Conservation (phyloP, 2,329 filamentous ascomycete species). For the Ophidiomyces ophidiicola region DNA sequence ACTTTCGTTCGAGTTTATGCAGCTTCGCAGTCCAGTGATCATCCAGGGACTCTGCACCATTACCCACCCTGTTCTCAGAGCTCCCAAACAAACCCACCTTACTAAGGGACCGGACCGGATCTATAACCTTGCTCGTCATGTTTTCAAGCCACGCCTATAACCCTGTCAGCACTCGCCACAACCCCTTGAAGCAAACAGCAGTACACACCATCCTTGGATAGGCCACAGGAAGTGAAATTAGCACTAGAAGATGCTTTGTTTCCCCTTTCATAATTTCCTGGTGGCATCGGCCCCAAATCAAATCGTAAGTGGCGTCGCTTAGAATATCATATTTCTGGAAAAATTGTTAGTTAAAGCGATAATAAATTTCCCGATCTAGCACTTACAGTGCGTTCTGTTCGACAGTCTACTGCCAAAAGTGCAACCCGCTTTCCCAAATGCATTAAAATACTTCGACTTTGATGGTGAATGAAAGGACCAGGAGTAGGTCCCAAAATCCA, state of each 20-base stretch:
- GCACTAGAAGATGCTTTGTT: constrained; percentile 78
- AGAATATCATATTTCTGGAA: constrained; percentile 58
- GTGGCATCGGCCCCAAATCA: constrained; percentile 75
- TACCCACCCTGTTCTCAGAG: constrained; percentile 79
- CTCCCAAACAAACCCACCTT: constrained; percentile 67
- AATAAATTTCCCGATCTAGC: neutral
- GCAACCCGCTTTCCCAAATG: constrained; percentile 65
- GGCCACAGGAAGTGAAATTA: constrained; percentile 72
- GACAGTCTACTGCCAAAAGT: constrained; percentile 77
- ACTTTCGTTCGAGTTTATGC: constrained; percentile 79
- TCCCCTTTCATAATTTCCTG: constrained; percentile 69
- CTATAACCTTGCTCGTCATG: constrained; percentile 71
- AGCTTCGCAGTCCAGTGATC: constrained; percentile 97
- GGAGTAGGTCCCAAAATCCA: constrained; percentile 71
- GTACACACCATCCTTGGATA: constrained; percentile 59
- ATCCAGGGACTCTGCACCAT: constrained; percentile 80
- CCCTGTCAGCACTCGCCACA: constrained; percentile 36
- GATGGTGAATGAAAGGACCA: constrained; percentile 82
- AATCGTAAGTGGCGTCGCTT: constrained; percentile 67
- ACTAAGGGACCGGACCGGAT: constrained; percentile 78
- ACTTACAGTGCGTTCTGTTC: constrained; percentile 66
- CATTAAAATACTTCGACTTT: constrained; percentile 76
- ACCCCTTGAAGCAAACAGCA: constrained; percentile 4
- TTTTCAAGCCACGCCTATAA: constrained; percentile 53
- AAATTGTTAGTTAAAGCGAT: constrained; percentile 4